Percentiles rank a stretch among this genome's conserved stretches.
Conservation (phyloP, 176 grass and related monocot genomes). For the Carex parvula region DNA sequence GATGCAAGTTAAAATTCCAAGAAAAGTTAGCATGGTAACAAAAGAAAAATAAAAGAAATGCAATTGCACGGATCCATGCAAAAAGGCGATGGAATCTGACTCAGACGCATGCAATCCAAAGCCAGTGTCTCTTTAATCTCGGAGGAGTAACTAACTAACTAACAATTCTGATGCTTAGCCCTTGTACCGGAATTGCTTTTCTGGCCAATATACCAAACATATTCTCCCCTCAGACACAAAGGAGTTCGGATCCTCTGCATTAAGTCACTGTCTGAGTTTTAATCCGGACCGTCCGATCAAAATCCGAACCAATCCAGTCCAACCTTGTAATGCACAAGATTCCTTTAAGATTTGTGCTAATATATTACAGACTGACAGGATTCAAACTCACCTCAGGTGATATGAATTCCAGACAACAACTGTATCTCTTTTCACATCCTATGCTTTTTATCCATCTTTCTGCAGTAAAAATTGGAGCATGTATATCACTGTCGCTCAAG, state of each 20-base stretch:
- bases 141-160: conserved; percentile 18
- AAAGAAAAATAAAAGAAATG: neutral
- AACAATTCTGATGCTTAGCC: conserved; percentile 22
- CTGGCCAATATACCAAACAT: conserved; percentile 25
- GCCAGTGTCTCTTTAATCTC: conserved; percentile 22
- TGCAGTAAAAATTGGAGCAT: neutral
- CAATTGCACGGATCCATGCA: conserved; percentile 16
- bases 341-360: too few species aligned
- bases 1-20: conserved; percentile 8
- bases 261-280: too few species aligned
- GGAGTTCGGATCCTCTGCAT: too few species aligned
- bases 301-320: too few species aligned
- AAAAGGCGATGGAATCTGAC: conserved; percentile 29
- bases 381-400: too few species aligned
- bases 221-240: neutral
- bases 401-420: too few species aligned
- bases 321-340: too few species aligned
- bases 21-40: neutral
- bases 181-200: conserved; percentile 20
- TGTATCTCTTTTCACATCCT: neutral
- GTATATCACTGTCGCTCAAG: neutral
- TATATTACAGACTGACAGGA: too few species aligned
- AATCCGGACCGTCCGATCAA: too few species aligned
- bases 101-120: conserved; percentile 24
- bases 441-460: neutral